Evolutionary conservation across 148 eudicot species (phyloP), one percentile per base, ranked within the genome.

Genomic region (Rheum nobile): DNA sequence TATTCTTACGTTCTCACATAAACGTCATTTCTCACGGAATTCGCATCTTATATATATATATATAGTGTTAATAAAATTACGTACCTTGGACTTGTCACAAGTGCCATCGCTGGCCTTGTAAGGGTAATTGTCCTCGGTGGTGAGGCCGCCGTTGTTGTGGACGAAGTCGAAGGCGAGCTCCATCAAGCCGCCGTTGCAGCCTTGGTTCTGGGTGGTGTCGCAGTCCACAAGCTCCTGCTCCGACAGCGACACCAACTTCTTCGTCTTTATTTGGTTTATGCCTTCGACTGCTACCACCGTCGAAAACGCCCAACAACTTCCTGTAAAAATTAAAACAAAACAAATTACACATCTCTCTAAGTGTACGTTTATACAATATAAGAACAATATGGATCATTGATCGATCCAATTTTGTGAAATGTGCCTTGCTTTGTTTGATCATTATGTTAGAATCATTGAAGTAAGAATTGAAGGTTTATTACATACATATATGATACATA

Each of bases 221-320:
- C 98, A 94, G 67, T 94, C 98, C 2, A 94, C 78, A 38, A 94
- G 90, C 79, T 94, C 89, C 75, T 94, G 98, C 71, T 94, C 98
- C 0, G 98, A 94, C 69, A 91, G 69, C 4, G 97, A 82, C 21
- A 91, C 85, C 8, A 94, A 68, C 48, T 91, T 79, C 31, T 86
- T 88, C 50, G 98, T 91, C 76, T 83, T 94, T 63, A 94, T 89
- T 21, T 90, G 88, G 83, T 91, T 91, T 63, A 94, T 91, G 3
- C 97, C 98, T 74, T 94, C 98, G 1, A 91, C 89, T 6, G 83
- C 87, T 3, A 65, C 98, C 8, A 94, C 84, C 0, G 98, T 83
- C 0, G 98, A 94, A 77, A 94, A 94, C 21, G 98, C 98, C 98
- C 98, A 94, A 76, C 98, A 94, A 79, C 98, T 94, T 21, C 98